Conservation (phyloP, 2,329 filamentous ascomycete genomes). For the Xylaria digitata region DNA sequence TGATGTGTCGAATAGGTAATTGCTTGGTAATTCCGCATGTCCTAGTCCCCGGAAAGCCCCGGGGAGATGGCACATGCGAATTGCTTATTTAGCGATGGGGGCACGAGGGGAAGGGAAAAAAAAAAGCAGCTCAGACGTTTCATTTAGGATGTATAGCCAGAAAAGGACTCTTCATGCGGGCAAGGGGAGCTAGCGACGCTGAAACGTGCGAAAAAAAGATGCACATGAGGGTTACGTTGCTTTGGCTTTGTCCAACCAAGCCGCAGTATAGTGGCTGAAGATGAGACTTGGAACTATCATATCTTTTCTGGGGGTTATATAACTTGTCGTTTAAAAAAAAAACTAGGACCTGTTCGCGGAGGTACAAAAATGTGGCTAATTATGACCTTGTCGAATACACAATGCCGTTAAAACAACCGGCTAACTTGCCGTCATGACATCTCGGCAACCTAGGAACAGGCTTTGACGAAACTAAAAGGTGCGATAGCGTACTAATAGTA, state of each 20-base stretch:
- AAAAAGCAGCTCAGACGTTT: conserved; percentile 32
- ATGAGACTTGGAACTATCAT: conserved; percentile 2
- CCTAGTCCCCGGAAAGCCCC: conserved; percentile 25
- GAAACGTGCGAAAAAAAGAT: conserved; percentile 17
- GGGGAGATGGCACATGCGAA: conserved; percentile 6
- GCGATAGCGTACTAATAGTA: too few relatives aligned
- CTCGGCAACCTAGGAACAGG: too few relatives aligned
- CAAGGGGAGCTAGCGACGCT: conserved; percentile 12
- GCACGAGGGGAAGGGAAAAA: not conserved
- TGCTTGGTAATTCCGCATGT: conserved; percentile 24
- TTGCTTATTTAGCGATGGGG: conserved; percentile 15
- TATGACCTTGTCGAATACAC: too few relatives aligned
- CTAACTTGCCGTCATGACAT: too few relatives aligned
- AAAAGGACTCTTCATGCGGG: conserved; percentile 19
- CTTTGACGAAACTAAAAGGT: too few relatives aligned
- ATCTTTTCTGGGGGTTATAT: not conserved
- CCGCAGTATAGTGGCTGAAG: conserved; percentile 18
- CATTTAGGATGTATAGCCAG: conserved; percentile 22
- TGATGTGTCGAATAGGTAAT: conserved; percentile 21
- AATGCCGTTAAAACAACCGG: too few relatives aligned
- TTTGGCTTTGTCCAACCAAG: conserved; percentile 2
- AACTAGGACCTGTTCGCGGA: conserved; percentile 1
- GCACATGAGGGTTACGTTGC: too few relatives aligned
- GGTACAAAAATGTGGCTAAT: too few relatives aligned
- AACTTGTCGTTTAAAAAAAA: conserved; percentile 1